Base-by-base conservation (phyloP, 345 rosid species). In the Camelina sativa region DNA sequence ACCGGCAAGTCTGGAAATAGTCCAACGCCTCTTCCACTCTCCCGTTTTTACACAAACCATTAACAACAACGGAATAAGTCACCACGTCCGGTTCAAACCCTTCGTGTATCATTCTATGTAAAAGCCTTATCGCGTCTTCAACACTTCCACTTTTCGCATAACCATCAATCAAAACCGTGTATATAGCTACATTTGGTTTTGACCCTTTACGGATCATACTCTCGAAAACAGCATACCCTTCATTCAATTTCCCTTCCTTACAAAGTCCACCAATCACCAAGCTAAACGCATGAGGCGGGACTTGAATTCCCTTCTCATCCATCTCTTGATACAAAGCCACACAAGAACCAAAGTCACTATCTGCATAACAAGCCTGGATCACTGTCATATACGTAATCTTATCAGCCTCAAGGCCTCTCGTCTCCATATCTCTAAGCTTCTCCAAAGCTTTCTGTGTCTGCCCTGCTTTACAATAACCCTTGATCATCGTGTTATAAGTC, bases 251-350 rank as follows among this genome's bases (percentile, higher is more conserved):
- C 56, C 93, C 93, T 35, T 81, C 89, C 40, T 84, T 89, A 52
- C 93, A 91, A 50, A 94, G 91, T 55, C 95, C 97, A n/a, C 89
- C 89, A 25, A 91, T 86, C 65, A 91, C 93, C 77, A 94, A 81
- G 78, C 85, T 81, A 77, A 81, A 91, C 0, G 88, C 92, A 78
- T 94, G 97, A 72, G 87, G 78, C 1, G 93, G 95, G 46, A 91
- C 83, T 67, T 90, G 89, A 61, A 86, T 19, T 13, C 85, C 88
- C 70, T 84, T 91, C 85, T 91, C 98, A 25, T 76, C 85, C 93
- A 94, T 94, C 70, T 90, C 98, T 72, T 80, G 90, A 80, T 90
- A 93, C 64, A 95, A 62, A 75, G 84, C 53, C 76, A 92, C 80
- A 79, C 97, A 92, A 67, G 85, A 83, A 83, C 69, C 80, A 65